Conservation (phyloP, 73 alveolate genomes). For the Paramecium sonneborni region DNA sequence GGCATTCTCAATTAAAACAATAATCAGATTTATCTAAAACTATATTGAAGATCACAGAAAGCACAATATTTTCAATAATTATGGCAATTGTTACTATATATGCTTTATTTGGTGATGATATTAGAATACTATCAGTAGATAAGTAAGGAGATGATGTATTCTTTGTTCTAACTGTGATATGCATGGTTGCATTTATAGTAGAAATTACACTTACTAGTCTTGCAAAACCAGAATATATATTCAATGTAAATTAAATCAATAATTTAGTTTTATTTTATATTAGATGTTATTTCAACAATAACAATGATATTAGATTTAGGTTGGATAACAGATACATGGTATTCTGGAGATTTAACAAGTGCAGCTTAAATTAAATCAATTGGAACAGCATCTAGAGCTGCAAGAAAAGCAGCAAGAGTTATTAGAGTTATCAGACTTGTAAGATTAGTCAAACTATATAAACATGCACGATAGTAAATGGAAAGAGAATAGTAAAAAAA, state of each 20-base stretch:
- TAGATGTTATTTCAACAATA: slow-evolving; percentile 80
- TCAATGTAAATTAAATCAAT: not conserved
- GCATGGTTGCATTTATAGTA: slow-evolving; percentile 51
- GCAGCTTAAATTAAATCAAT: slow-evolving; percentile 81
- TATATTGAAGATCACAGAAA: not conserved
- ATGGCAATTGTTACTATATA: slow-evolving; percentile 84
- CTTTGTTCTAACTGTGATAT: slow-evolving; percentile 46
- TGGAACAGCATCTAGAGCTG: slow-evolving; percentile 84
- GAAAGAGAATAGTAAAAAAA: slow-evolving; percentile 45
- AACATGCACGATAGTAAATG: slow-evolving; percentile 55
- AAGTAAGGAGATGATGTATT: slow-evolving; percentile 65
- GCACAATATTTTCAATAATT: slow-evolving; percentile 39
- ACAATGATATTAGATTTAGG: slow-evolving; percentile 81
- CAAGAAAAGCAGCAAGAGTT: slow-evolving; percentile 76
- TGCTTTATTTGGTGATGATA: slow-evolving; percentile 90
- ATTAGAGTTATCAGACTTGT: slow-evolving; percentile 73
- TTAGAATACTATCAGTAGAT: slow-evolving; percentile 67
- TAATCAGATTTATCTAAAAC: not conserved
- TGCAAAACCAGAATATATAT: slow-evolving; percentile 63
- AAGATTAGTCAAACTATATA: slow-evolving; percentile 72
- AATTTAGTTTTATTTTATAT: slow-evolving; percentile 78
- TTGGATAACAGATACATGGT: slow-evolving; percentile 76
- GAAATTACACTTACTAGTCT: slow-evolving; percentile 68
- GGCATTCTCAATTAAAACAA: not conserved
- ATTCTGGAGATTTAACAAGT: slow-evolving; percentile 69